Percentiles rank a stretch among this genome's conserved stretches.
Conservation (phyloP, 129 eudicot species). For the carrot (Daucus carota) region DH1_v3.0 NC_030383.2:54587501-54588000, state of each 20-base stretch:
- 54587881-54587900: background rate
- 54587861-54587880: background rate
- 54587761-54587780: background rate
- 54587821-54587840: background rate
- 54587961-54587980: slow-evolving; percentile 82
- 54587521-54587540: background rate
- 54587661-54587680: background rate
- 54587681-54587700: background rate
- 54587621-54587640: background rate
- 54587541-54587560: background rate
- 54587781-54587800: background rate
- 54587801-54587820: background rate
- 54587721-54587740: too few relatives aligned
- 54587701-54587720: background rate
- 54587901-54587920: background rate
- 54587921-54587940: slow-evolving; percentile 51
- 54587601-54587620: background rate
- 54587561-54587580: background rate
- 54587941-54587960: slow-evolving; percentile 83
- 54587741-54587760: background rate
- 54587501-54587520: background rate
- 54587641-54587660: background rate
- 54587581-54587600: background rate
- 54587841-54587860: background rate
- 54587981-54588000: slow-evolving; percentile 72